Conservation (phyloP, 2,329 filamentous ascomycete species). For the Leptographium wingfieldii region DNA sequence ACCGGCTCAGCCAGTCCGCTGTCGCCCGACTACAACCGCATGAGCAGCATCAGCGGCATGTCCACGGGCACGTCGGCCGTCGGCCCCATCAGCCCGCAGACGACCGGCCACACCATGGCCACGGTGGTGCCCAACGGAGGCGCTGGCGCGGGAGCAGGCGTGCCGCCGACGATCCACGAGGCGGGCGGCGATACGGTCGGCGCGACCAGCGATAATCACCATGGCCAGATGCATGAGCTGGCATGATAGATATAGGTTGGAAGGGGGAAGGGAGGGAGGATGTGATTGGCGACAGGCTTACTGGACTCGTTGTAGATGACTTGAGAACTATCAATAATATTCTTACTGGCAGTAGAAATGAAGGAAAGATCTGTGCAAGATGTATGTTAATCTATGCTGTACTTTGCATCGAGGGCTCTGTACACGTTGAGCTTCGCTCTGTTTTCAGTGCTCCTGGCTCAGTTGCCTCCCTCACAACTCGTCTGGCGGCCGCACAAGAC, state of each 20-base stretch:
- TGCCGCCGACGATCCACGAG: slow-evolving; percentile 12
- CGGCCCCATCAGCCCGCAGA: slow-evolving; percentile 9
- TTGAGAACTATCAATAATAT: too few species aligned
- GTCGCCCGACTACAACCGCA: slow-evolving; percentile 5
- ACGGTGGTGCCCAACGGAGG: not conserved
- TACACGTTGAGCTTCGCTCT: too few species aligned
- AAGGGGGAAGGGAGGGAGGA: not conserved
- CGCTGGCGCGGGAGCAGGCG: not conserved
- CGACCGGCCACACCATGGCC: not conserved
- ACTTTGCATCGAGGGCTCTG: too few species aligned
- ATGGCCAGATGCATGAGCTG: slow-evolving; percentile 12
- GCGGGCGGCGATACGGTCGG: slow-evolving; percentile 8
- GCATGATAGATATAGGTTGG: not conserved
- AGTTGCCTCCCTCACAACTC: too few species aligned
- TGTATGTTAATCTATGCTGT: too few species aligned
- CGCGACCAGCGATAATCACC: slow-evolving; percentile 8
- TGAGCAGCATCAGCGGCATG: slow-evolving; percentile 7
- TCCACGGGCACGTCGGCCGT: not conserved
- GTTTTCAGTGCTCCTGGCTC: too few species aligned
- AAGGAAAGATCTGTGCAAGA: too few species aligned
- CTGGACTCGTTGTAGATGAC: too few species aligned
- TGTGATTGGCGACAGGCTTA: too few species aligned
- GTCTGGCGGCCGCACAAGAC: too few species aligned
- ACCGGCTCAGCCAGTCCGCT: slow-evolving; percentile 6
- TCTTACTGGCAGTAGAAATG: too few species aligned